A percentile compares a stretch with the other conserved stretches of the same genome.
phyloP scores from a whole-genome alignment of 768 basidiomycete species.

The Lactarius sanguifluus region DNA sequence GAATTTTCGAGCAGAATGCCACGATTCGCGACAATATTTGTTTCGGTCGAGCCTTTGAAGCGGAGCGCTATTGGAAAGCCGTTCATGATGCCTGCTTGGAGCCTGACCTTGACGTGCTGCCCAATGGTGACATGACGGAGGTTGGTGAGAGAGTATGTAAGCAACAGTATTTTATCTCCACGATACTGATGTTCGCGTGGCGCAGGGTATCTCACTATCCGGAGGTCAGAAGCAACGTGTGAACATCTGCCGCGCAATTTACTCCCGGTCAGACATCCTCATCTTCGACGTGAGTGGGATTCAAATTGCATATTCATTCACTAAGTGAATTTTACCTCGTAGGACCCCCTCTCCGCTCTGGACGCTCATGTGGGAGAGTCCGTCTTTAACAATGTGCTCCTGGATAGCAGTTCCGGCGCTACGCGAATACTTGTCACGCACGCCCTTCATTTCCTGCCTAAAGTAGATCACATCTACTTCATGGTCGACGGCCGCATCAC shows the following conservation, averaged over 20 bases:
- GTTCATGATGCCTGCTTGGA: slow-evolving; percentile 76
- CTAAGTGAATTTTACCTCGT: not conserved
- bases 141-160: slow-evolving; percentile 65
- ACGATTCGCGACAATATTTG: slow-evolving; percentile 88
- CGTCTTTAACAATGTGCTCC: slow-evolving; percentile 82
- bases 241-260: slow-evolving; percentile 85
- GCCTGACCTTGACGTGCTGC: slow-evolving; percentile 75
- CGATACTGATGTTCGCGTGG: not conserved
- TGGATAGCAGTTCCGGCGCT: slow-evolving; percentile 59
- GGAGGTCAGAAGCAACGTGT: slow-evolving; percentile 82
- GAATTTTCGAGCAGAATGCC: slow-evolving; percentile 51
- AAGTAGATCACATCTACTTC: slow-evolving; percentile 84
- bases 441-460: slow-evolving; percentile 84
- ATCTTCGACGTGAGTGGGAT: slow-evolving; percentile 62
- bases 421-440: slow-evolving; percentile 91
- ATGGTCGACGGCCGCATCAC: slow-evolving; percentile 74
- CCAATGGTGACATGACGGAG: slow-evolving; percentile 77
- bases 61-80: slow-evolving; percentile 79
- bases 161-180: not conserved
- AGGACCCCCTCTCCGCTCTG: slow-evolving; percentile 87
- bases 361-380: slow-evolving; percentile 91
- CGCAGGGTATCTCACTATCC: slow-evolving; percentile 77
- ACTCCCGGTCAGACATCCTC: slow-evolving; percentile 82
- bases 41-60: slow-evolving; percentile 82
- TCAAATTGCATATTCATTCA: not conserved